These are phyloP conservation scores for Echeveria elegans DNA, from an alignment of 164 flowering plant genomes.

Conservation along the genomic window DNA sequence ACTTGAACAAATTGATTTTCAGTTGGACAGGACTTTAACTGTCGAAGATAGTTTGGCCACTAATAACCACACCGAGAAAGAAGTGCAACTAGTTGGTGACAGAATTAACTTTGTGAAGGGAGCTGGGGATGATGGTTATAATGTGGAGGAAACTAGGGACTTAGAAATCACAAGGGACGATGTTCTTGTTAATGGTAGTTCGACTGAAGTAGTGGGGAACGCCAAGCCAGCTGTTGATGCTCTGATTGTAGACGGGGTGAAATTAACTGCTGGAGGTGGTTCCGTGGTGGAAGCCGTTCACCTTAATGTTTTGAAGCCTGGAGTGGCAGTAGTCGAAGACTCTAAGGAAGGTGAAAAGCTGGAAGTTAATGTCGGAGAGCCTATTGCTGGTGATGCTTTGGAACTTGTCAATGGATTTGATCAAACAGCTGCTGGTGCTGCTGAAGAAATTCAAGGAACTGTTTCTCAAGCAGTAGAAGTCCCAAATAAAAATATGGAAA, in stretches of 20 bases:
- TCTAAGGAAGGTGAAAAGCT: conserved; percentile 15
- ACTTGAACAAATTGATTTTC: neutral
- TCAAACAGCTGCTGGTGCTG: neutral
- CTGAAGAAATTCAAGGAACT: conserved; percentile 7
- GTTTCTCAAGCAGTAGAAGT: neutral
- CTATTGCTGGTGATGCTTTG: conserved; percentile 13
- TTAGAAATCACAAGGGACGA: too few species aligned
- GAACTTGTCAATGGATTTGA: conserved; percentile 19
- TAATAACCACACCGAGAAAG: neutral
- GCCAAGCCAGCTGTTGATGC: conserved; percentile 13
- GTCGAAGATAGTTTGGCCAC: neutral
- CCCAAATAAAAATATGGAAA: conserved; percentile 1
- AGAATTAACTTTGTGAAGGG: neutral
- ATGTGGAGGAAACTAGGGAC: too few species aligned
- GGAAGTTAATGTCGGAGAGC: conserved; percentile 16
- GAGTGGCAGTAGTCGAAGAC: conserved; percentile 23
- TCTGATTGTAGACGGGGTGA: conserved; percentile 11
- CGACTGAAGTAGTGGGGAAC: neutral
- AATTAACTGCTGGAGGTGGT: conserved; percentile 19
- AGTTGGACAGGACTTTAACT: neutral
- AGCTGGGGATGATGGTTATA: neutral
- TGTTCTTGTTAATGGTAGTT: neutral
- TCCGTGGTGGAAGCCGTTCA: conserved; percentile 17
- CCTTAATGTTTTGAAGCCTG: conserved; percentile 12
- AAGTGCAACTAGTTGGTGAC: neutral